These are phyloP conservation scores for Chytridiales sp. DNA, from an alignment of 371 early-diverging fungal species.

Conservation along the genomic window DNA sequence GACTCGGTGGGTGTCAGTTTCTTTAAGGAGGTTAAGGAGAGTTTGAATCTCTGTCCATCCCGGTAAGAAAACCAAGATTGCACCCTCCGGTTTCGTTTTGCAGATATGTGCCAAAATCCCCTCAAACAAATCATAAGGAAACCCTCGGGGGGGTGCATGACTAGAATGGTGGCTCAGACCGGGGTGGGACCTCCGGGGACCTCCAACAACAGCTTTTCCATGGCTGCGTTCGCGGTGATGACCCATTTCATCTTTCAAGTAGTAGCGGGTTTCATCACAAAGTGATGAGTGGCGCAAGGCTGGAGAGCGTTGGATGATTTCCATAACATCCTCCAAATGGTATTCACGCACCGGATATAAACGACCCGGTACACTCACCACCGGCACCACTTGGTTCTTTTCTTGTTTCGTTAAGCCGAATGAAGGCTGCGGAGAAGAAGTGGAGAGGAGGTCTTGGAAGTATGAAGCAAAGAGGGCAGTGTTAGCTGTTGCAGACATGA, in stretches of 20 bases:
- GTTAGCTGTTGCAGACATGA: slow-evolving; percentile 60
- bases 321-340: slow-evolving; percentile 72
- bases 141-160: slow-evolving; percentile 44
- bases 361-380: slow-evolving; percentile 78
- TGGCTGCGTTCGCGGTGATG: too few relatives aligned
- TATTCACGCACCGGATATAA: slow-evolving; percentile 74
- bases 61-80: slow-evolving; percentile 85
- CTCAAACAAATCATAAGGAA: slow-evolving; percentile 72
- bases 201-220: too few relatives aligned
- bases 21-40: slow-evolving; percentile 24
- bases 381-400: slow-evolving; percentile 66
- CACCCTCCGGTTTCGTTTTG: slow-evolving; percentile 50
- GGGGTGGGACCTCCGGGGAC: slow-evolving; percentile 38
- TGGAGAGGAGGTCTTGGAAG: slow-evolving; percentile 38
- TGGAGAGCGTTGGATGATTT: slow-evolving; percentile 8
- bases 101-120: slow-evolving; percentile 64
- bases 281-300: too few relatives aligned
- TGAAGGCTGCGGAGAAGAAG: too few relatives aligned
- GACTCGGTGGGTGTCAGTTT: slow-evolving; percentile 22
- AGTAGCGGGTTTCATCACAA: slow-evolving; percentile 21
- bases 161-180: slow-evolving; percentile 30
- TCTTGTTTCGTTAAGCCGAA: too few relatives aligned
- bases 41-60: slow-evolving; percentile 73
- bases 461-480: slow-evolving; percentile 45
- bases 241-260: slow-evolving; percentile 17